Base-by-base conservation (phyloP, 2,329 filamentous ascomycete genomes). In the Neonectria magnoliae region DNA sequence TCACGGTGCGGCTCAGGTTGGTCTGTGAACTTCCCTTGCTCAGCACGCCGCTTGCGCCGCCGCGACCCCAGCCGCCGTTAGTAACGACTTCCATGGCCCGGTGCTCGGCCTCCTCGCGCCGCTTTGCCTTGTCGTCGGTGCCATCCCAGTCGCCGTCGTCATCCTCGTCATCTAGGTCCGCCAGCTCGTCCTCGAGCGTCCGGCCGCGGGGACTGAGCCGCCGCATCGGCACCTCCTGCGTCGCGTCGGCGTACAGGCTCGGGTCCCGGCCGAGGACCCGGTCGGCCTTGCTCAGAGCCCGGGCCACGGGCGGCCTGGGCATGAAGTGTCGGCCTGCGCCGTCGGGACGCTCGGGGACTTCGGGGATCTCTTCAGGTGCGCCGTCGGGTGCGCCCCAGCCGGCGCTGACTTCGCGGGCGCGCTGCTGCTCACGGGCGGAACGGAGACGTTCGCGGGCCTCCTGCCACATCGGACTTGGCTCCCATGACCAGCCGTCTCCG, bases 401-500 rank as follows among this genome's bases (percentile, higher is more conserved):
- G 14, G 90, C 90, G 29, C 83, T 86, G 18, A 86, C 80, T 77
- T 93, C 91, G 60, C 90, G 82, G 64, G 84, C 82, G 53, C 85
- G 83, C 75, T 93, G 90, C 54, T 86, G 82, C 57, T 87, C 82
- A 50, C 88, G 81, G 65, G 90, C 87, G 10, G 74, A 70, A 5
- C 82, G 80, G n/a, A 94, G 83, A 20, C 82, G 82, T 6, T 93
- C 90, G 47, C 90, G 84, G 4, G 90, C 91, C 38, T 90, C 88
- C 3, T 92, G 68, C 92, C 96, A 99, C 69, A 88, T 88, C 1
- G 88, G 85, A 74, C 90, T 97, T 1, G 94, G 87, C 73, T 98
- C 94, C 96, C 96, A 99, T 48, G 85, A 86, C 95, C 95, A 99
- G 22, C 96, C 96, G 77, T 99, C 93, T 36, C 95, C 95, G 0